phyloP scores from a whole-genome alignment of 2,329 filamentous ascomycete species.

The Claviceps fusiformis region DNA sequence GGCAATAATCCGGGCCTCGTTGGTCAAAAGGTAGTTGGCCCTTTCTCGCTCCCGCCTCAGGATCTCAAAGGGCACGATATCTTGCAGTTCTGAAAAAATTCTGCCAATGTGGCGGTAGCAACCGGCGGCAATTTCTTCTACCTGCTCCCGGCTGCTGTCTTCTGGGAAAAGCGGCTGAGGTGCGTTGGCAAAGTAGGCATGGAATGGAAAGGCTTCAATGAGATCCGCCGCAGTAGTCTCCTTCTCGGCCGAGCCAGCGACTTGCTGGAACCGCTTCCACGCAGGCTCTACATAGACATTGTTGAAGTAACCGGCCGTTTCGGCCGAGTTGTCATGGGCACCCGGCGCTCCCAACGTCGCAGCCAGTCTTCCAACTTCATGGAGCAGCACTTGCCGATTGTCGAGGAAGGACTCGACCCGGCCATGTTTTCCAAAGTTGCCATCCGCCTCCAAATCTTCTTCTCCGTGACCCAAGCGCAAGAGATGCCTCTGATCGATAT shows the following conservation, averaged over 20 bases:
- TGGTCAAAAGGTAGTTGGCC: conserved; percentile 87
- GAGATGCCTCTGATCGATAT: conserved; percentile 91
- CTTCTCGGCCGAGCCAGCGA: conserved; percentile 40
- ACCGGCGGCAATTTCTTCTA: conserved; percentile 64
- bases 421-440: conserved; percentile 85
- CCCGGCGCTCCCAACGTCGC: conserved; percentile 75
- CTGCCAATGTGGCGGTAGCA: conserved; percentile 82
- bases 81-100: conserved; percentile 83
- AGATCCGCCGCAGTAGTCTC: conserved; percentile 47
- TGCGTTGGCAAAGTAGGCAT: conserved; percentile 72
- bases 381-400: conserved; percentile 63
- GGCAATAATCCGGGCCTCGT: conserved; percentile 91
- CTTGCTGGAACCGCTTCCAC: conserved; percentile 68
- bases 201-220: conserved; percentile 70
- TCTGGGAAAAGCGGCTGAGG: conserved; percentile 73
- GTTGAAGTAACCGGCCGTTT: conserved; percentile 95
- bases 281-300: conserved; percentile 77
- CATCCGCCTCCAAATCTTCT: conserved; percentile 77
- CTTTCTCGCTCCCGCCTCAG: conserved; percentile 79
- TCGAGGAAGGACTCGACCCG: conserved; percentile 92
- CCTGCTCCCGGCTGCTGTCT: conserved; percentile 48
- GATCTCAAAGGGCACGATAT: conserved; percentile 92
- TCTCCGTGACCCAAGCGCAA: conserved; percentile 88
- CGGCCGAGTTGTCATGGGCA: conserved; percentile 89
- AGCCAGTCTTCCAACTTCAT: conserved; percentile 77